Base-by-base conservation (phyloP, 352 stramenopile genomes). In the Phytophthora nicotianae region DNA sequence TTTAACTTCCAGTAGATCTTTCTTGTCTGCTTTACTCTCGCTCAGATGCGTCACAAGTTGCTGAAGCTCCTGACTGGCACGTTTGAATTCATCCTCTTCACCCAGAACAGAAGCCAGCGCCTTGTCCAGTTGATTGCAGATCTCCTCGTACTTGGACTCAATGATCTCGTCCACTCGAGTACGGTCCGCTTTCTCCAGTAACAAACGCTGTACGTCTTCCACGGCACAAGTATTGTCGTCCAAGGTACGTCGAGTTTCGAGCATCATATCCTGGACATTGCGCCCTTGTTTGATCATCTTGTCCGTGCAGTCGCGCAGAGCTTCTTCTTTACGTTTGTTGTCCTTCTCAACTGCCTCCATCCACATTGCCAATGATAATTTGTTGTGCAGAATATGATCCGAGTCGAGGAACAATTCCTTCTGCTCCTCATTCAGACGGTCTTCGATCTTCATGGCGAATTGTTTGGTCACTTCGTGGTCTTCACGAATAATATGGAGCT, bases 91-190 rank as follows among this genome's bases (percentile, higher is more conserved):
- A 49, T 95, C 86, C 38, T 97, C 90, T 33, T 97, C 90, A 26
- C 86, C 84, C 47, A 96, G 78, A 10, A 95, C 87, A 0, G 83
- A 88, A 7, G 84, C 83, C 5, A 97, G 70, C 9, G 90, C 90
- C 61, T 92, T 93, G 63, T 97, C 88, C 13, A 97, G 65, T 50
- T 97, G 90, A 62, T 96, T 93, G 59, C 92, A 96, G 42, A 97
- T 97, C 70, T 96, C 87, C 62, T 96, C 88, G 72, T 97, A 97
- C 65, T 96, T 96, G 46, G 78, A 79, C 65, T 97, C 90, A 35
- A 97, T 95, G 23, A 91, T 83, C 54, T 94, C 82, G 62, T 97
- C 87, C 55, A 97, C 79, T 16, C 91, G 89, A 17, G 84, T 85
- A 17, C 79, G 72, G 49, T 96, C 86, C 0, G 85, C 86, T 53